These are phyloP conservation scores for Collariella sp. DNA, from an alignment of 495 filamentous ascomycete genomes.

Conservation along the genomic window DNA sequence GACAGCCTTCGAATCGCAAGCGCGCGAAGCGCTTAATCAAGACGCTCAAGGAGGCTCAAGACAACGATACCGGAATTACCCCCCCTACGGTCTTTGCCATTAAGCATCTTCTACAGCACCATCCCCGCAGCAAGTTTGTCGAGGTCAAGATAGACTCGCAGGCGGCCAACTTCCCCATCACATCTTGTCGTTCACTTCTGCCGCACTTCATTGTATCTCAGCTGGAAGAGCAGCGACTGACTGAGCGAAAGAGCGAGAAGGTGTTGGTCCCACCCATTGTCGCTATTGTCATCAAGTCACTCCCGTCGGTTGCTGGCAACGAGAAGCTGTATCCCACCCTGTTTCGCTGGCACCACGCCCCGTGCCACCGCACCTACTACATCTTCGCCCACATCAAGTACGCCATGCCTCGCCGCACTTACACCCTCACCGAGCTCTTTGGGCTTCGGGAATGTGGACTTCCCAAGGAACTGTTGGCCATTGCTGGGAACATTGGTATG, in stretches of 20 bases:
- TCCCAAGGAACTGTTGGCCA: constrained; percentile 4
- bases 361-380: constrained; percentile 23
- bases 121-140: constrained; percentile 8
- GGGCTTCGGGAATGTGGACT: constrained; percentile 16
- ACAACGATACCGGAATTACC: constrained; percentile 5
- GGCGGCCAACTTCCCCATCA: not conserved
- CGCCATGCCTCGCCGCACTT: constrained; percentile 30
- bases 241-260: constrained; percentile 16
- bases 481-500: constrained; percentile 30
- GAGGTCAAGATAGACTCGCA: constrained; percentile 7
- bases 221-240: constrained; percentile 29
- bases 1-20: not conserved
- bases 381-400: constrained; percentile 26
- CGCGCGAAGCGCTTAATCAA: constrained; percentile 5
- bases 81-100: constrained; percentile 8
- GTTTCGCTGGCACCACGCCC: constrained; percentile 24
- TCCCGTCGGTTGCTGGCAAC: constrained; percentile 5
- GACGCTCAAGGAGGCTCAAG: constrained; percentile 10
- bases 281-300: constrained; percentile 14
- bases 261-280: constrained; percentile 19
- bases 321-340: constrained; percentile 19
- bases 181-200: constrained; percentile 2
- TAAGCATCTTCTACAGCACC: constrained; percentile 13
- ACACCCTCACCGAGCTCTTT: constrained; percentile 33
- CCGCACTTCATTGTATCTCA: constrained; percentile 30